These are phyloP conservation scores for Pholiota conissans DNA, from an alignment of 768 basidiomycete genomes.

Conservation along the genomic window DNA sequence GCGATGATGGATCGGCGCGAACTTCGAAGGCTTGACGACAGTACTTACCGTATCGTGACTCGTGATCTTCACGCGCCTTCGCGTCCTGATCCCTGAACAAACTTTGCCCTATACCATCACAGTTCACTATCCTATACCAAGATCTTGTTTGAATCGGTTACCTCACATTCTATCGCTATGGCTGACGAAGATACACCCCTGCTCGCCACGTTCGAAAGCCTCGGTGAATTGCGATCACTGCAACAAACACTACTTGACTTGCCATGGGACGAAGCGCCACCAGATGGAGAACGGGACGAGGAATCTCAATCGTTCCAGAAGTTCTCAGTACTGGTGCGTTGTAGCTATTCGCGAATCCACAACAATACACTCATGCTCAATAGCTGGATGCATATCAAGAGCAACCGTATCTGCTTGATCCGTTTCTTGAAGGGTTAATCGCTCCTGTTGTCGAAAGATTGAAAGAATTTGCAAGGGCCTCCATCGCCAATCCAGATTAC, in stretches of 20 bases:
- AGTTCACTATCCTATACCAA: background rate
- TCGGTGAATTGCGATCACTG: conserved; percentile 55
- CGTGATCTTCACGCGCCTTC: background rate
- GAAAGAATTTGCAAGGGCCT: conserved; percentile 50
- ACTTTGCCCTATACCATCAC: no score
- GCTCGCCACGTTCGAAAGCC: conserved; percentile 60
- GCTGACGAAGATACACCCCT: conserved; percentile 42
- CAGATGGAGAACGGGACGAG: conserved; percentile 38
- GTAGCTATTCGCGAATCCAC: no score
- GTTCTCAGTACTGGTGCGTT: conserved; percentile 52
- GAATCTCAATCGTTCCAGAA: conserved; percentile 44
- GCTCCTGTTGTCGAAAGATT: conserved; percentile 69
- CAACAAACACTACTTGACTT: conserved; percentile 50
- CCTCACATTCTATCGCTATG: conserved; percentile 5
- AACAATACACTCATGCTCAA: no score
- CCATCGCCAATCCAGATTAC: conserved; percentile 30
- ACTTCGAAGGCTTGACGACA: no score
- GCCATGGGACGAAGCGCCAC: conserved; percentile 46
- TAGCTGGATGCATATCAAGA: conserved; percentile 92
- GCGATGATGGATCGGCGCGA: no score
- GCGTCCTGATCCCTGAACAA: background rate
- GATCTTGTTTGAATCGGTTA: background rate
- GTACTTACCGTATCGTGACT: background rate
- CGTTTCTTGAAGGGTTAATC: conserved; percentile 79
- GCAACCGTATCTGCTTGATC: conserved; percentile 90